A percentile compares a stretch with the other conserved stretches of the same genome.
Conservation (phyloP, 495 filamentous ascomycete species). For the Xanthoparmelia taractica region DNA sequence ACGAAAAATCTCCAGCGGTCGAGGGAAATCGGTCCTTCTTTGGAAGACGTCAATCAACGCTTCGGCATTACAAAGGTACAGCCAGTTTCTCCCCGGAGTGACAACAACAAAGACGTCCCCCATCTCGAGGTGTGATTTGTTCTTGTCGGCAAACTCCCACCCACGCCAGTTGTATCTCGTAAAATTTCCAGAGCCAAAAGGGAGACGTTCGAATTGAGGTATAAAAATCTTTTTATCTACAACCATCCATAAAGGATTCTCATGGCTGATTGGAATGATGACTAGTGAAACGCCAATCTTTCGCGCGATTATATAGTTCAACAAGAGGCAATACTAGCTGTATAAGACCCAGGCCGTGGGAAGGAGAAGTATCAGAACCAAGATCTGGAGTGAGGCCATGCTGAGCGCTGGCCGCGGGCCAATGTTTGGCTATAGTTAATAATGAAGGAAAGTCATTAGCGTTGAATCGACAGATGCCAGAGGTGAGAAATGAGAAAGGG, state of each 20-base stretch:
- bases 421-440: too few relatives aligned
- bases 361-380: too few relatives aligned
- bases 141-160: constrained; percentile 17
- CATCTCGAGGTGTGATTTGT: constrained; percentile 3
- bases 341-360: too few relatives aligned
- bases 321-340: neutral
- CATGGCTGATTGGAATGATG: constrained; percentile 6
- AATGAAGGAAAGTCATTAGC: too few relatives aligned
- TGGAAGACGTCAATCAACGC: constrained; percentile 33
- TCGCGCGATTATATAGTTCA: neutral
- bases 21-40: constrained; percentile 35
- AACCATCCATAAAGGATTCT: constrained; percentile 16
- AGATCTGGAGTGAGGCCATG: too few relatives aligned
- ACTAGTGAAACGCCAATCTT: constrained; percentile 12
- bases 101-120: constrained; percentile 15
- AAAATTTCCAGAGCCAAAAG: constrained; percentile 1
- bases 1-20: constrained; percentile 31
- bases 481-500: too few relatives aligned
- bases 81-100: constrained; percentile 12
- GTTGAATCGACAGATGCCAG: too few relatives aligned
- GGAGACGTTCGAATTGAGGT: constrained; percentile 8
- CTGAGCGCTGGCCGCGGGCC: too few relatives aligned
- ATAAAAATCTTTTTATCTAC: constrained; percentile 6
- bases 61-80: constrained; percentile 30
- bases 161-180: constrained; percentile 8